phyloP scores from a whole-genome alignment of 768 basidiomycete species.

The Phylloporus rhodoxanthus region DNA sequence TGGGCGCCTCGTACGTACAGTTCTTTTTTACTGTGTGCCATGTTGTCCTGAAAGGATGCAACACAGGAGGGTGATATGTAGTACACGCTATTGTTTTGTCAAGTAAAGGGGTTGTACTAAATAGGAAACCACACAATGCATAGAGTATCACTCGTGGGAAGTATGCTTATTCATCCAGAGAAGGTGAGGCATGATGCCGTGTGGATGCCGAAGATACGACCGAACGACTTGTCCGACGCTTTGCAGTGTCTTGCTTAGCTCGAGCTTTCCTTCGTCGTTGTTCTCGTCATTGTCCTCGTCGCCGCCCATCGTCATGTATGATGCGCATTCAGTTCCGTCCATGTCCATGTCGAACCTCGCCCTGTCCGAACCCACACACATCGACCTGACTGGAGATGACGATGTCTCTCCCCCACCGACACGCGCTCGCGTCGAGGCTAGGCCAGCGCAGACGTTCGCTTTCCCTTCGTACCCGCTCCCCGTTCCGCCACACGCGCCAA shows the following conservation, averaged over 20 bases:
- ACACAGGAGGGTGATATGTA: conserved; percentile 17
- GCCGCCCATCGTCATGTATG: conserved; percentile 19
- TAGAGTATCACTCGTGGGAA: conserved; percentile 16
- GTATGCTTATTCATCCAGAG: conserved; percentile 21
- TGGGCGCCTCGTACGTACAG: conserved; percentile 47
- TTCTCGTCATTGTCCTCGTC: conserved; percentile 1
- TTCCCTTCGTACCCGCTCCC: conserved; percentile 20
- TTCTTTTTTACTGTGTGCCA: neutral
- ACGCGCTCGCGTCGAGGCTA: conserved; percentile 33
- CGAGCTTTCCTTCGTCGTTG: neutral
- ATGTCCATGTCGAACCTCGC: conserved; percentile 33
- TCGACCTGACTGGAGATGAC: conserved; percentile 70
- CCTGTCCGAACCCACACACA: conserved; percentile 45
- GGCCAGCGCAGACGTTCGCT: conserved; percentile 32
- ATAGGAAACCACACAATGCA: conserved; percentile 15
- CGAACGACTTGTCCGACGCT: conserved; percentile 14
- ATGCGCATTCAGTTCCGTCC: conserved; percentile 25
- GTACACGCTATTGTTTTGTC: neutral
- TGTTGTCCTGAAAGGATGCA: neutral
- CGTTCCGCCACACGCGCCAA: conserved; percentile 24
- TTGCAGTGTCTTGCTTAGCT: conserved; percentile 10
- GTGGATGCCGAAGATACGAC: conserved; percentile 25
- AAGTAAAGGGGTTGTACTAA: conserved; percentile 10
- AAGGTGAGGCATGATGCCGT: conserved; percentile 13
- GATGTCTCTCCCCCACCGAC: conserved; percentile 36